Base-by-base conservation (phyloP, 768 basidiomycete genomes). In the Tricholoma matsutake region DNA sequence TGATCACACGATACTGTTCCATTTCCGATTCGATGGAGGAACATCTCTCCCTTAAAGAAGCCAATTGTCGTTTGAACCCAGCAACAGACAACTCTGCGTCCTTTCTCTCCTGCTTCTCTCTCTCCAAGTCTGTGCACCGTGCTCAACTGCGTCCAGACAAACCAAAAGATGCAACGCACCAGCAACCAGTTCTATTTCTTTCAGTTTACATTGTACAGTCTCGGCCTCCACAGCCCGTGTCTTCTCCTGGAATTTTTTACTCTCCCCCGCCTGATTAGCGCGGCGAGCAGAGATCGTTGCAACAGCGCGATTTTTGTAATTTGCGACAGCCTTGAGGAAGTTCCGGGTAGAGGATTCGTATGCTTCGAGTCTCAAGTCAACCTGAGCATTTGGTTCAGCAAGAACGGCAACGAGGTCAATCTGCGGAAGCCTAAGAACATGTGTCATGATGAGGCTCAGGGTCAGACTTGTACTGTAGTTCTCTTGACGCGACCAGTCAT, bases 181-280 rank as follows among this genome's bases (percentile, higher is more conserved):
- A 59, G 84, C 82, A 2, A 92, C 80, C 58, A 96, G 80, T 56
- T 91, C 87, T 31, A 92, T 87, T 73, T 95, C 94, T 67, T 79
- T 82, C 56, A 90, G 69, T 65, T 93, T 91, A 74, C 90, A 93
- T 47, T 86, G 78, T 57, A 84, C 86, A 1, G 83, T 94, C 72
- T 93, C 88, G 0, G 77, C 67, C 69, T 94, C 89, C 0, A 86
- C 78, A 7, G 82, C 78, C 47, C 85, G 80, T 8, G 75, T 83
- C 69, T 83, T 85, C 54, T 94, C 93, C 7, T 74, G 61, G 0
- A 86, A 63, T 61, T 81, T 82, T 68, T 88, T 89, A 74, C 83
- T 86, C 69, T 87, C 86, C 1, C 80, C 71, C 1, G 76, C 76
- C 67, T 93, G 87, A 16, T 80, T 76, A 37, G 83, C 81, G 51